A percentile compares a stretch with the other conserved stretches of the same genome.
These are phyloP conservation scores for Saprolegnia diclina DNA, from an alignment of 352 stramenopile species.

Conservation along the genomic window DNA sequence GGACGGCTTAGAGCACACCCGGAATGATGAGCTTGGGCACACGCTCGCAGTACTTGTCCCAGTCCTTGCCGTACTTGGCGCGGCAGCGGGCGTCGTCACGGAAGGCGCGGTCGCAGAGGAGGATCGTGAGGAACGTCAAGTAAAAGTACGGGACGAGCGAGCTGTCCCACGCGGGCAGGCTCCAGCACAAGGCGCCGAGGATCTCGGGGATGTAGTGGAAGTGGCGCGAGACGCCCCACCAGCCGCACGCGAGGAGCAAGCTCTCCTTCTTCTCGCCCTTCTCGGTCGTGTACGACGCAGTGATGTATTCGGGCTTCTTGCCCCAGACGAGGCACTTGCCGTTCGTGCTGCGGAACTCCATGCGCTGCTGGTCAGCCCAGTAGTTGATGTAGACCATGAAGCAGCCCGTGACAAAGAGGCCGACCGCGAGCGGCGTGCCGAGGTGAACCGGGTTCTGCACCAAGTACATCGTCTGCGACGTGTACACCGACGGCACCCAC, in stretches of 20 bases:
- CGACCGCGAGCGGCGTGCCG: conserved; percentile 35
- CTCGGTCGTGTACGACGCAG: conserved; percentile 88
- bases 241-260: conserved; percentile 88
- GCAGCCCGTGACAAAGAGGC: conserved; percentile 68
- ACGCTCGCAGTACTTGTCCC: conserved; percentile 86
- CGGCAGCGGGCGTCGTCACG: conserved; percentile 93
- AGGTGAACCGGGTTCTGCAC: conserved; percentile 84
- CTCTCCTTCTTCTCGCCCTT: conserved; percentile 85
- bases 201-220: conserved; percentile 96
- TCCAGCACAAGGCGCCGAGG: conserved; percentile 72
- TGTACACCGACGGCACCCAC: conserved; percentile 96
- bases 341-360: conserved; percentile 84
- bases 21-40: conserved; percentile 87
- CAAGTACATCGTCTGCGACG: conserved; percentile 90
- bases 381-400: conserved; percentile 93
- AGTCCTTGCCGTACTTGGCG: conserved; percentile 96
- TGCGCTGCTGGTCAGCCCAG: conserved; percentile 90
- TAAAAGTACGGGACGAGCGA: conserved; percentile 84
- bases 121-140: conserved; percentile 85
- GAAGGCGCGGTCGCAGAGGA: conserved; percentile 93
- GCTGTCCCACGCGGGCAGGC: conserved; percentile 49
- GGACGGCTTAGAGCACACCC: conserved; percentile 50
- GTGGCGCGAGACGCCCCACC: conserved; percentile 92
- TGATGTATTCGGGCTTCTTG: conserved; percentile 87
- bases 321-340: conserved; percentile 90